Base-by-base conservation (phyloP, 23 red algal species). In the Gracilariopsis chorda region DNA sequence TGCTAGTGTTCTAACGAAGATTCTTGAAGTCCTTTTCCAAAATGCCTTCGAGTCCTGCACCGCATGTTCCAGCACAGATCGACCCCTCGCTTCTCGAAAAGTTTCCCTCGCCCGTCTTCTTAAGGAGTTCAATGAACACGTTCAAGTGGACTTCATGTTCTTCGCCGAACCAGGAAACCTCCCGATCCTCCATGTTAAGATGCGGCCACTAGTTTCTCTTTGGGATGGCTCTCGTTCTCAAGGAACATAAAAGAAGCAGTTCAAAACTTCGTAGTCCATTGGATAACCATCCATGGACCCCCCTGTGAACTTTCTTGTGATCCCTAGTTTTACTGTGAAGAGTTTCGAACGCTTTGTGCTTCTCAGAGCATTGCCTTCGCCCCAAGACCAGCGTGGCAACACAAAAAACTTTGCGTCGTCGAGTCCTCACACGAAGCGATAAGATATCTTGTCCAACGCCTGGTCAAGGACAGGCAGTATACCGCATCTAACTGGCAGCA, bases 321-420 rank as follows among this genome's bases (percentile, higher is more conserved):
- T 21, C 28, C 44, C 19, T 43, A 70, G 43, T 84, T 84, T 59
- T 34, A 64, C 36, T 64, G 44, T 41, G 28, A 25, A 24, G 44
- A 84, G 6, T 69, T 64, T n/a, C 24, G 32, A 30, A 27, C 16
- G 12, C 4, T 64, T 9, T 48, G 55, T 19, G 23, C 34, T 3
- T 69, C 55, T 3, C 25, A 7, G 9, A 28, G 21, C 41, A 71
- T 88, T 59, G 29, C 46, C 35, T 88, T 88, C 48, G 1, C 40
- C 14, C 65, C 76, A 14, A 5, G 48, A 27, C 48, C 84, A 35
- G 68, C 68, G 3, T 1, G 36, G 7, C 65, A 67, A 7, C 84
- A 88, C 42, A 73, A 76, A 4, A 88, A 88, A 37, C 48, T 77
- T 74, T 48, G 84, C n/a, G 39, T 69, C 33, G 59, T 69, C 7